phyloP scores from a whole-genome alignment of 345 rosid genomes.

The Trapa incisa region DNA sequence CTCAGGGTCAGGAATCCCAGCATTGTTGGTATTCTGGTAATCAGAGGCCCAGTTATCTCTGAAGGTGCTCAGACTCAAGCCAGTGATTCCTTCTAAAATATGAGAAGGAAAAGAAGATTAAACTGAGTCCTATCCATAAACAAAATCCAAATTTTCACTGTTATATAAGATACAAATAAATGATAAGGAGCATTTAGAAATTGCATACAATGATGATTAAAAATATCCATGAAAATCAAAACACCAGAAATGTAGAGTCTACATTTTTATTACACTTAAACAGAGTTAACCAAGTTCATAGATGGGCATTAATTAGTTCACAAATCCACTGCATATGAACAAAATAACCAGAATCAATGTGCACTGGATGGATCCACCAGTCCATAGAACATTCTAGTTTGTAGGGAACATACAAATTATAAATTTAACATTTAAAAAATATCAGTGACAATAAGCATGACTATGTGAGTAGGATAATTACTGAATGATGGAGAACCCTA shows the following conservation, averaged over 20 bases:
- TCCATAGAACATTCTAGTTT: not conserved
- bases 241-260: not conserved
- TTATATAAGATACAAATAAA: not conserved
- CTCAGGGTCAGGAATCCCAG: slow-evolving; percentile 79
- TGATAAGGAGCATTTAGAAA: not conserved
- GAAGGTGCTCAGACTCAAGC: slow-evolving; percentile 67
- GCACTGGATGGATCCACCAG: not conserved
- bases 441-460: not conserved
- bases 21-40: slow-evolving; percentile 78
- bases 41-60: slow-evolving; percentile 87
- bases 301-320: not conserved
- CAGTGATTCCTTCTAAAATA: slow-evolving; percentile 73
- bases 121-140: not conserved
- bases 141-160: not conserved
- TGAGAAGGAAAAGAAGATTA: slow-evolving; percentile 4
- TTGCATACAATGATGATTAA: not conserved
- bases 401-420: no score
- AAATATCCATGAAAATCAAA: not conserved
- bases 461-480: not conserved
- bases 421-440: no score
- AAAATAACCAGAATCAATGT: not conserved
- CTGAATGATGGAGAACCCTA: slow-evolving; percentile 14
- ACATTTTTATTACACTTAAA: not conserved
- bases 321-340: not conserved
- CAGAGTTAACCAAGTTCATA: not conserved